Conservation (phyloP, 768 basidiomycete genomes). For the Russula foetens region DNA sequence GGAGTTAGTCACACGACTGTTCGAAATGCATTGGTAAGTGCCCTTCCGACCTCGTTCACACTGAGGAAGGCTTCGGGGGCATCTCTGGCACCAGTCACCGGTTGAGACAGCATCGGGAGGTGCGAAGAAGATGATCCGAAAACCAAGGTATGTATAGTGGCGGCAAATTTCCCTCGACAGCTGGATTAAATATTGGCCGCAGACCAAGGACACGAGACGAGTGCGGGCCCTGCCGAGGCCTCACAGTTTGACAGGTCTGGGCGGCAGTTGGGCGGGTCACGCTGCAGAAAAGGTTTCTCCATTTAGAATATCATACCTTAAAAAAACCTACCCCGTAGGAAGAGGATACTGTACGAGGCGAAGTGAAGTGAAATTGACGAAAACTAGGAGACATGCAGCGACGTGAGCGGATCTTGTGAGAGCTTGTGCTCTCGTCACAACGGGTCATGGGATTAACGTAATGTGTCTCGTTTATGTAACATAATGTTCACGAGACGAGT, state of each 20-base stretch:
- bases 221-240: conserved; percentile 3
- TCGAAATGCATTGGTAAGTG: background rate
- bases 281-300: background rate
- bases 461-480: background rate
- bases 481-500: background rate
- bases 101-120: conserved; percentile 8
- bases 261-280: background rate
- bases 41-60: conserved; percentile 12
- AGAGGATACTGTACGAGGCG: background rate
- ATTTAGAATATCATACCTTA: background rate
- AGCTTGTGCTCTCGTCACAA: no score
- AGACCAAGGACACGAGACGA: background rate
- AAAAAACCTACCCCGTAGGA: background rate
- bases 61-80: background rate
- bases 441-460: background rate
- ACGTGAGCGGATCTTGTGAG: no score
- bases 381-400: background rate
- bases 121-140: background rate
- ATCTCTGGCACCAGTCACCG: background rate
- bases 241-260: background rate
- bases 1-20: conserved; percentile 8
- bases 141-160: background rate
- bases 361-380: background rate
- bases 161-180: conserved; percentile 8
- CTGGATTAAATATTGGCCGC: background rate